Base-by-base conservation (phyloP, 768 basidiomycete genomes). In the Boletus rubescentipes region DNA sequence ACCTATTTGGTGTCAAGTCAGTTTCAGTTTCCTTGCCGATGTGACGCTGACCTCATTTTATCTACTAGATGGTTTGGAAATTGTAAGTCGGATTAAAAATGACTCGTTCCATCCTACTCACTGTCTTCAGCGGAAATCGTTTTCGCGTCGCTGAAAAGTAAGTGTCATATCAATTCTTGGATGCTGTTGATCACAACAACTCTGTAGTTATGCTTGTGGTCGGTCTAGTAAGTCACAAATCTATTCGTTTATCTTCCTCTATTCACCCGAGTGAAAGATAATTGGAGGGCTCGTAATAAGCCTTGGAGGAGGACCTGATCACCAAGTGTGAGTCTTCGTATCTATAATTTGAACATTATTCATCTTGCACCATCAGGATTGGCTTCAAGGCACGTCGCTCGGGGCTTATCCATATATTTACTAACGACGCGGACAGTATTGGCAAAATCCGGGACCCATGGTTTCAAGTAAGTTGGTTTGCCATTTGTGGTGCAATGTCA, bases 231-330 rank as follows among this genome's bases (percentile, higher is more conserved):
- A 40, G 63, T 54, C 20, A 5, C 23, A 6, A 11, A 14, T 16
- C 3, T 23, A 11, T 12, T 32, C 32, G 3, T 44, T 21, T 11
- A 14, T 43, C 16, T 8, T 14, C 2, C 37, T 38, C 37, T 38
- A 30, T n/a, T 62, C 14, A 60, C 31, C 1, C 11, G 2, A 30
- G 10, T 34, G 16, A 29, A 46, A 65, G 64, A 72, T 77, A 55
- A 60, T 77, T 15, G 63, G 61, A 35, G 76, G 76, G 48, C 77
- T 86, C 53, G 73, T 82, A 52, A 72, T 85, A 58, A 78, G 79
- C 57, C 73, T 80, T 18, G 84, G 84, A 48, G 83, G 81, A 40
- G 85, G 81, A 5, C 84, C 84, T 20, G 61, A 75, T 61, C 75
- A 78, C 61, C 67, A 76, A 26, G 72, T 73, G 64, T 65, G 26